Evolutionary conservation across 2,329 filamentous ascomycete species (phyloP), one percentile per base, ranked within the genome.

Genomic region (Geosmithia flava): DNA sequence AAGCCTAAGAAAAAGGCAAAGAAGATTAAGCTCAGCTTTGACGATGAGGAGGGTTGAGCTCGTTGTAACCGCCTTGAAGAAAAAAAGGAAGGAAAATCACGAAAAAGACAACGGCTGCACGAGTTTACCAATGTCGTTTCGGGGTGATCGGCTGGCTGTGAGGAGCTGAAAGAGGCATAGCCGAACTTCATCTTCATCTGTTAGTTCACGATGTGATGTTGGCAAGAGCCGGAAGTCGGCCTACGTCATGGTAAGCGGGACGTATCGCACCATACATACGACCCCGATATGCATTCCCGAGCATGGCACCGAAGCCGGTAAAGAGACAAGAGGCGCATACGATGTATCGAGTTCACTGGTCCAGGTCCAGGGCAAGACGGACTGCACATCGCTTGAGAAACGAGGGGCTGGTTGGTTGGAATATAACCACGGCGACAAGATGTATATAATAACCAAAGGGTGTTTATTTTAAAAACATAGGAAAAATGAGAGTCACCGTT

Each of bases 11-110:
- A 80, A 59, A 75, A 75, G 62, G 65, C 68, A 4, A 78, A 78
- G 62, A 83, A 82, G 66, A 76, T 84, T 51, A 83, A 83, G 65
- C 66, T 84, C 44, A 84, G 80, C 61, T 84, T 84, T 58, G 76
- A 76, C 23, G 75, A 82, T 49, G 78, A 81, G 17, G 75, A 79
- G 33, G 69, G 64, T 19, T 64, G 64, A 68, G 20, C 10, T 43
- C 5, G 23, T 19, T 13, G 13, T 2, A 46, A n/a, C 15, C n/a
- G 44, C 44, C 44, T 43, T 30, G 33, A 41, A 13, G 19, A 44
- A n/a, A 19, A 39, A n/a, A 39, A n/a, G 19, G n/a, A 2, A 10
- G 19, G n/a, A 27, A 19, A 45, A 27, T n/a, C n/a, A n/a, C n/a
- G n/a, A n/a, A n/a, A n/a, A n/a, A n/a, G n/a, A n/a, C n/a, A n/a